Conservation (phyloP, 805 yeast species). For the Kuraishia hungarica region DNA sequence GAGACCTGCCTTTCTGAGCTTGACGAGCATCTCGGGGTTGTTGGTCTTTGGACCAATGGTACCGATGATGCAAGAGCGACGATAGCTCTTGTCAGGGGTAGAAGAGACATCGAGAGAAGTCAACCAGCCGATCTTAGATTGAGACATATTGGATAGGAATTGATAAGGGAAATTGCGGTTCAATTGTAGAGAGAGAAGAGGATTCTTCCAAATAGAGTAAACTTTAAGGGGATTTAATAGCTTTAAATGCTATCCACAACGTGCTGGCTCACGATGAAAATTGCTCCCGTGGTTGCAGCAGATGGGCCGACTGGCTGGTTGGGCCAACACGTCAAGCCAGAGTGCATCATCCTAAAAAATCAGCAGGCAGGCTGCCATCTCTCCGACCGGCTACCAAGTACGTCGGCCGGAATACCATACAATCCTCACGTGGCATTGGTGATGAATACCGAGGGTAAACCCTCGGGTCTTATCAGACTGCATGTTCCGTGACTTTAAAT, state of each 20-base stretch:
- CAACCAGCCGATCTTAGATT: constrained; percentile 70
- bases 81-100: constrained; percentile 69
- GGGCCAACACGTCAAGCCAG: background rate
- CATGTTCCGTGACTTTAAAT: background rate
- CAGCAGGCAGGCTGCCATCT: background rate
- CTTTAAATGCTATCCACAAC: background rate
- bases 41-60: constrained; percentile 99
- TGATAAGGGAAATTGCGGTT: background rate
- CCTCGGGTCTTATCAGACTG: background rate
- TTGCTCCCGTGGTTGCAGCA: background rate
- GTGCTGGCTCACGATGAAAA: background rate
- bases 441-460: background rate
- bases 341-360: too few relatives aligned
- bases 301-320: background rate
- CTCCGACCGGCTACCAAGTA: background rate
- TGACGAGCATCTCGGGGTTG: constrained; percentile 72
- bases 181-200: background rate
- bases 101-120: constrained; percentile 63
- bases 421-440: background rate
- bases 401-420: background rate
- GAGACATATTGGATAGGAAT: constrained; percentile 17
- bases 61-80: constrained; percentile 96
- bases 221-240: background rate
- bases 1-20: constrained; percentile 93
- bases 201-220: too few relatives aligned